Conservation (phyloP, 345 rosid species). For the Rhizophora mangle region DNA sequence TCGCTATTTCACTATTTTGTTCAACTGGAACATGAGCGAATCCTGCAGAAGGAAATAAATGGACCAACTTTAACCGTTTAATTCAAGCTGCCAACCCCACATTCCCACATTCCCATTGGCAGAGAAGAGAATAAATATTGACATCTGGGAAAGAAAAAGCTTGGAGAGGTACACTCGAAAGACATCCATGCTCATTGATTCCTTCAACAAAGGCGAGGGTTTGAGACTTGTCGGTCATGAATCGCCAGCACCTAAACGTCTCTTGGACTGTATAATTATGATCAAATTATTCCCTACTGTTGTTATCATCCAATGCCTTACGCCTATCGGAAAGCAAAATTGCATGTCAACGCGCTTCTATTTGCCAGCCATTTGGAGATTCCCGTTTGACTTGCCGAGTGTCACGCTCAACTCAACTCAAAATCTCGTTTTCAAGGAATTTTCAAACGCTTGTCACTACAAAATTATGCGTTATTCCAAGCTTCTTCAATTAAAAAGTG, state of each 20-base stretch:
- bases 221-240: background rate
- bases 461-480: conserved; percentile 24
- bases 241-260: background rate
- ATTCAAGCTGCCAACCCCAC: too few species aligned
- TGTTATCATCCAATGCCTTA: background rate
- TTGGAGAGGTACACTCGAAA: background rate
- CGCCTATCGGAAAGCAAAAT: background rate
- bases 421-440: background rate
- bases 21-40: too few species aligned
- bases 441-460: background rate
- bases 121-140: background rate
- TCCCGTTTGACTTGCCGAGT: conserved; percentile 16
- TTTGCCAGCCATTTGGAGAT: background rate
- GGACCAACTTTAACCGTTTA: too few species aligned
- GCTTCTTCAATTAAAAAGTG: conserved; percentile 35
- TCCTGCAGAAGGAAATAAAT: too few species aligned
- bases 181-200: too few species aligned
- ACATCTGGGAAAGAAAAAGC: background rate
- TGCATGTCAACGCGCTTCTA: conserved; percentile 6
- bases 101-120: background rate
- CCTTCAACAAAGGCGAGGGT: background rate
- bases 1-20: too few species aligned
- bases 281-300: background rate
- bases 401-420: background rate
- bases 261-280: background rate